These are phyloP conservation scores for Diaporthe amygdali DNA, from an alignment of 2,329 filamentous ascomycete species.

Conservation along the genomic window DNA sequence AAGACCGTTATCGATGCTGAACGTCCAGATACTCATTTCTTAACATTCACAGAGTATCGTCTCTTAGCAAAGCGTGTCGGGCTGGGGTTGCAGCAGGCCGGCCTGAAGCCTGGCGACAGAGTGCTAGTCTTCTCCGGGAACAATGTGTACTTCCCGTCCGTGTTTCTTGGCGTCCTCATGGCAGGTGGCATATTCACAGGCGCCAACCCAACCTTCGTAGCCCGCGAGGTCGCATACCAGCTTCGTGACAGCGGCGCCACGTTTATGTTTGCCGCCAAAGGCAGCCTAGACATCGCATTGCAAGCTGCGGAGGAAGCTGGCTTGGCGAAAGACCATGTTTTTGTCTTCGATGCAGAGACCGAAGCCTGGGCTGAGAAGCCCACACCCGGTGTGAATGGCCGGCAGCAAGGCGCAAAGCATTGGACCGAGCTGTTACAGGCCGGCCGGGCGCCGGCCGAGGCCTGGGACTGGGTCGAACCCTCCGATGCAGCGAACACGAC, in stretches of 20 bases:
- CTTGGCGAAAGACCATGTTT: conserved; percentile 61
- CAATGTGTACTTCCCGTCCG: conserved; percentile 72
- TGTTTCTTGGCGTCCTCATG: conserved; percentile 77
- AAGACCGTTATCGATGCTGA: conserved; percentile 68
- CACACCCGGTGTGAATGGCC: conserved; percentile 29
- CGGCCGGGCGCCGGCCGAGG: conserved; percentile 50
- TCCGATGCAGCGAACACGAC: conserved; percentile 56
- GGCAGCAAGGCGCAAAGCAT: conserved; percentile 53
- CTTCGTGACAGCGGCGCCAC: conserved; percentile 72
- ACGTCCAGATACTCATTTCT: conserved; percentile 67
- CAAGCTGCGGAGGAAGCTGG: conserved; percentile 67
- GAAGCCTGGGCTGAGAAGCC: conserved; percentile 35
- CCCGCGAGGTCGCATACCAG: conserved; percentile 77
- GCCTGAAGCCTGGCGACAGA: conserved; percentile 70
- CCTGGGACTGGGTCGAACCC: conserved; percentile 68
- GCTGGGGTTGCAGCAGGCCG: conserved; percentile 66
- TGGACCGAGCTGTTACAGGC: conserved; percentile 68
- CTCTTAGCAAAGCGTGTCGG: conserved; percentile 76
- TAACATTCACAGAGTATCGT: conserved; percentile 70
- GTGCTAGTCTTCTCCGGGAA: conserved; percentile 78
- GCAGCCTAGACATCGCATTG: conserved; percentile 65
- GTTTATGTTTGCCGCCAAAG: conserved; percentile 69
- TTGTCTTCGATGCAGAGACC: conserved; percentile 66
- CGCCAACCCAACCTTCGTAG: conserved; percentile 53
- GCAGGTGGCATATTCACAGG: conserved; percentile 80